A percentile compares a stretch with the other conserved stretches of the same genome.
phyloP scores from a whole-genome alignment of 257 asterid genomes.

The Solanum ossicruentum region DNA sequence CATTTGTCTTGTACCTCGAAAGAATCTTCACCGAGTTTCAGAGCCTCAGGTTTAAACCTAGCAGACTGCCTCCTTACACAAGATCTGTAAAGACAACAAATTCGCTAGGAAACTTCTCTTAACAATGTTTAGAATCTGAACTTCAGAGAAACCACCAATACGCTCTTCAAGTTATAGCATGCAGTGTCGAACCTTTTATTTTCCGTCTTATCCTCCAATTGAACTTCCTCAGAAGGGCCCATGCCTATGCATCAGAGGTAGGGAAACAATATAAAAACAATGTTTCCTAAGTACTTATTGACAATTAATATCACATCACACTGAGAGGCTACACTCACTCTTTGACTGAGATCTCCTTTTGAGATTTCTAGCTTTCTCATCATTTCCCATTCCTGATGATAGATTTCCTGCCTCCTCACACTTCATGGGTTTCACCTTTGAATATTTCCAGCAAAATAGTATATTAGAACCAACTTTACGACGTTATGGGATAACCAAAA shows the following conservation, averaged over 20 bases:
- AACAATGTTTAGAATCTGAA: background rate
- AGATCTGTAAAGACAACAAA: slow-evolving; percentile 2
- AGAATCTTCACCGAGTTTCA: background rate
- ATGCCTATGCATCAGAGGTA: slow-evolving; percentile 14
- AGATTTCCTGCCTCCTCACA: slow-evolving; percentile 9
- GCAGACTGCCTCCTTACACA: slow-evolving; percentile 16
- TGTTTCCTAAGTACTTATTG: background rate
- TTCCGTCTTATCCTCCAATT: slow-evolving; percentile 17
- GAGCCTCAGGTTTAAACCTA: slow-evolving; percentile 5
- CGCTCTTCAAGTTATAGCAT: background rate
- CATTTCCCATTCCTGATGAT: slow-evolving; percentile 10
- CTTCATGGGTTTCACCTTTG: slow-evolving; percentile 16
- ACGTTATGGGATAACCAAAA: background rate
- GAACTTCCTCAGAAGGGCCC: slow-evolving; percentile 19
- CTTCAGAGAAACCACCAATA: background rate
- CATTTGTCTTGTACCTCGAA: slow-evolving; percentile 1
- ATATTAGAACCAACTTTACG: background rate
- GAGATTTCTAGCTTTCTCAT: slow-evolving; percentile 13
- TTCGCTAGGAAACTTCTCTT: background rate
- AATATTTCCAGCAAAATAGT: background rate
- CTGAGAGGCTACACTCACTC: slow-evolving; percentile 26
- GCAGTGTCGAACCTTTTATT: slow-evolving; percentile 33
- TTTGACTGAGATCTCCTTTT: slow-evolving; percentile 16
- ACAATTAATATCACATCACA: background rate
- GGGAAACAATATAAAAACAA: slow-evolving; percentile 1